Evolutionary conservation across 345 rosid species (phyloP).

Genomic region (Toxicodendron radicans): DNA sequence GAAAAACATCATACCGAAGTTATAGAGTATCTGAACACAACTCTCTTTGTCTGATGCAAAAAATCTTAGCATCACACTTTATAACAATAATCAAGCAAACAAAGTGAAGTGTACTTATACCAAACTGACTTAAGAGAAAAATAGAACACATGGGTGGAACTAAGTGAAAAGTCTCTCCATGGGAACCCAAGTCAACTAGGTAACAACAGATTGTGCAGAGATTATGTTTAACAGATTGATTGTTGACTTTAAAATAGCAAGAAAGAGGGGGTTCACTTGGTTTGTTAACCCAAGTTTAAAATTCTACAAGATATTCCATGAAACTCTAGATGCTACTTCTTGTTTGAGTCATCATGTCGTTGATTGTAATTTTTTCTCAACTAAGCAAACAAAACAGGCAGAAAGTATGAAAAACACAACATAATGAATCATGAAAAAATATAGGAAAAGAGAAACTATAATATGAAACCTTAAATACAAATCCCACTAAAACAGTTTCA

Average conservation of each 20-base stretch:
- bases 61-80: background rate
- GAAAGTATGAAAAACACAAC: background rate
- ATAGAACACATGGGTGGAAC: background rate
- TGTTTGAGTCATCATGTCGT: background rate
- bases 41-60: background rate
- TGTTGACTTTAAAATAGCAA: background rate
- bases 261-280: background rate
- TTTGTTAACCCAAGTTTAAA: background rate
- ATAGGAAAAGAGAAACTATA: background rate
- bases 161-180: background rate
- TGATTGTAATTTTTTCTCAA: background rate
- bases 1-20: conserved; percentile 17
- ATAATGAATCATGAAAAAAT: background rate
- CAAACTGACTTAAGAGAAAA: background rate
- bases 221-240: background rate
- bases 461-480: background rate
- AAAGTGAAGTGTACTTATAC: background rate
- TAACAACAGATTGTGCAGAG: background rate
- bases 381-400: background rate
- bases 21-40: background rate
- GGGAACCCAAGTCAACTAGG: conserved; percentile 9
- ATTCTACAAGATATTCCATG: background rate
- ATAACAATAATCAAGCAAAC: background rate
- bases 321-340: background rate
- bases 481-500: background rate